Evolutionary conservation across 352 stramenopile species (phyloP).

Genomic region (Phytophthora ramorum): DNA sequence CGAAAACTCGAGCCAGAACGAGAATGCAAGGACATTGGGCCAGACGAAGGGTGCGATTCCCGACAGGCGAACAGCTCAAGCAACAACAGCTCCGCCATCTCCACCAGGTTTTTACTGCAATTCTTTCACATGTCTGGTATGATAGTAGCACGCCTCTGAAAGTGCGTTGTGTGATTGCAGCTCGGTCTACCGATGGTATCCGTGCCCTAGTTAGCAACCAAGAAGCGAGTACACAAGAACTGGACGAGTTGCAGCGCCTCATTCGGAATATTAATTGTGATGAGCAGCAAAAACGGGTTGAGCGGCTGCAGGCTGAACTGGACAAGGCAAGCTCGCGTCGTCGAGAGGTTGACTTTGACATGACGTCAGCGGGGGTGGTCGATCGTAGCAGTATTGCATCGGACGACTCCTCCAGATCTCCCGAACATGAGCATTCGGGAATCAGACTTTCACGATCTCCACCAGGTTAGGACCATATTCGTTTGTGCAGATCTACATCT

Average conservation of each 20-base stretch:
- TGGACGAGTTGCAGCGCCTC: conserved; percentile 32
- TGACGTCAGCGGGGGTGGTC: neutral
- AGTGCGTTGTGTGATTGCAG: neutral
- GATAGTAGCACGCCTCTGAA: conserved; percentile 1
- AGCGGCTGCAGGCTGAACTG: conserved; percentile 43
- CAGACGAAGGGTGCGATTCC: neutral
- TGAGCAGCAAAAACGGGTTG: conserved; percentile 49
- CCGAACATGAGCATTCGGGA: neutral
- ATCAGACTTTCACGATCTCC: neutral
- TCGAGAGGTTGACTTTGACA: conserved; percentile 11
- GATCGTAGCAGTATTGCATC: neutral
- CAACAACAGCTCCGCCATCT: neutral
- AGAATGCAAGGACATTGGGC: neutral
- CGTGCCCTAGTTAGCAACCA: conserved; percentile 2
- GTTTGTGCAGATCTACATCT: neutral
- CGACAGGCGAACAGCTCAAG: neutral
- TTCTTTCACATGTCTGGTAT: neutral
- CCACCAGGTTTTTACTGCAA: conserved; percentile 16
- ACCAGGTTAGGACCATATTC: conserved; percentile 2
- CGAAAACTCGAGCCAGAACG: conserved; percentile 10
- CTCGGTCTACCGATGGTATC: neutral
- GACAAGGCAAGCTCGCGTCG: conserved; percentile 34
- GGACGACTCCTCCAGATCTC: neutral
- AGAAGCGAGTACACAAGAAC: conserved; percentile 6
- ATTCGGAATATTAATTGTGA: conserved; percentile 36